These are phyloP conservation scores for Cinchona pubescens DNA, from an alignment of 257 asterid species.

Conservation along the genomic window DNA sequence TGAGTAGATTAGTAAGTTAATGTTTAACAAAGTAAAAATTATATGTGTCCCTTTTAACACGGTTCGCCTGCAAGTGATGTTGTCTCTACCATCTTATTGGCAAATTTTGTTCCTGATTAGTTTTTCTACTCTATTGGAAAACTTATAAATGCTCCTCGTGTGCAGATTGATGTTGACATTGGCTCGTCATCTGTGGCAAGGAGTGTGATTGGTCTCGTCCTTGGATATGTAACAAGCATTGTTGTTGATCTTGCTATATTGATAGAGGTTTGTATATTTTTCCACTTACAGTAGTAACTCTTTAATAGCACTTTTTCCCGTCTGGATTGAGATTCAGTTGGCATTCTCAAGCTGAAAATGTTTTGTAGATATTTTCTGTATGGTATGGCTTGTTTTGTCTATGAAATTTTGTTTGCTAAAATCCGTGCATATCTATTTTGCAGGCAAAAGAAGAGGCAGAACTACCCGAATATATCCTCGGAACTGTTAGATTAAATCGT, in stretches of 20 bases:
- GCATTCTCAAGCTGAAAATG: neutral
- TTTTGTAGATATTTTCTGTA: neutral
- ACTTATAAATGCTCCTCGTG: slow-evolving; percentile 4
- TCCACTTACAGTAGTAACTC: slow-evolving; percentile 2
- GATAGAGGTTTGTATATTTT: slow-evolving; percentile 62
- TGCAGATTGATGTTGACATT: slow-evolving; percentile 95
- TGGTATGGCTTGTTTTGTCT: neutral
- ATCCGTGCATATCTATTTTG: slow-evolving; percentile 12
- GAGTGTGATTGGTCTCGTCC: slow-evolving; percentile 87
- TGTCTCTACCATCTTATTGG: neutral
- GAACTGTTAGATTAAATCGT: slow-evolving; percentile 85
- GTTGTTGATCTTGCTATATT: slow-evolving; percentile 93
- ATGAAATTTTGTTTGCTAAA: neutral
- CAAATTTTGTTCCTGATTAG: neutral
- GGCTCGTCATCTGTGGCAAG: slow-evolving; percentile 99
- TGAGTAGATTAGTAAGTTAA: too few relatives aligned
- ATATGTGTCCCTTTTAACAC: neutral
- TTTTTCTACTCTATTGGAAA: neutral
- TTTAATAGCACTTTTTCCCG: too few relatives aligned
- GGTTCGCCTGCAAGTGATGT: neutral
- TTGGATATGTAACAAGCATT: slow-evolving; percentile 84
- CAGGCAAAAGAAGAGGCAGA: slow-evolving; percentile 89
- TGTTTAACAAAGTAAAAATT: neutral
- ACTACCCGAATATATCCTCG: slow-evolving; percentile 91
- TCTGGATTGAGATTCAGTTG: neutral